Conservation (phyloP, 305 asterid species). For the Fraxinus velutina region DNA sequence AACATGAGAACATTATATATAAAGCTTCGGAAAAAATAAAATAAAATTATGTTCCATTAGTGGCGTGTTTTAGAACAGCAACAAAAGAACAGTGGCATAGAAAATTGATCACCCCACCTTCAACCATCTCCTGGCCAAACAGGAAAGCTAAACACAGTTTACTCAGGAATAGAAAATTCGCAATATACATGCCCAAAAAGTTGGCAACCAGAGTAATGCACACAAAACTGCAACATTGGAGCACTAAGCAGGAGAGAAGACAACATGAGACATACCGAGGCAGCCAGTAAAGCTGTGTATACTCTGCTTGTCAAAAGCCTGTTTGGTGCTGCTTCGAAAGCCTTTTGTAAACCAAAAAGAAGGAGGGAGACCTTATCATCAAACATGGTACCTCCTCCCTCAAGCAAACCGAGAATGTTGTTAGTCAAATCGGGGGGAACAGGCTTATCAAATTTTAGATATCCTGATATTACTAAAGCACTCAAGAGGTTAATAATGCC, state of each 20-base stretch:
- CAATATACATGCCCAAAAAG: not conserved
- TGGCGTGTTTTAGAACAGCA: not conserved
- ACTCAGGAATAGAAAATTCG: not conserved
- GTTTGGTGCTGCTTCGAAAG: slow-evolving; percentile 95
- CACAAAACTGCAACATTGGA: slow-evolving; percentile 14
- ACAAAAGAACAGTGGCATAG: not conserved
- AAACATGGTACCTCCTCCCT: slow-evolving; percentile 98
- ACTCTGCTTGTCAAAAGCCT: slow-evolving; percentile 76
- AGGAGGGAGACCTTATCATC: slow-evolving; percentile 98
- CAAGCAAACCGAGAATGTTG: slow-evolving; percentile 72
- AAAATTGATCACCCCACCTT: not conserved
- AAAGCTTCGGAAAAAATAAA: not conserved
- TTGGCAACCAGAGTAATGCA: not conserved
- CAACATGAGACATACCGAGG: slow-evolving; percentile 58
- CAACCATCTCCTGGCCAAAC: not conserved
- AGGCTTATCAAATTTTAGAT: slow-evolving; percentile 71
- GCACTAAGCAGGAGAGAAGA: slow-evolving; percentile 13
- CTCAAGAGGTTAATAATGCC: slow-evolving; percentile 83
- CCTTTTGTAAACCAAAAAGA: slow-evolving; percentile 87
- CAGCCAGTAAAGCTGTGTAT: slow-evolving; percentile 81
- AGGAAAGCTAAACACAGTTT: slow-evolving; percentile 1
- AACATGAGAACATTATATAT: not conserved
- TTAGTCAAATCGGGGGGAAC: slow-evolving; percentile 63
- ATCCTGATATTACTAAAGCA: slow-evolving; percentile 81
- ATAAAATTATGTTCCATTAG: not conserved